These are phyloP conservation scores for Lactarius hengduanensis DNA, from an alignment of 768 basidiomycete species.

Conservation along the genomic window DNA sequence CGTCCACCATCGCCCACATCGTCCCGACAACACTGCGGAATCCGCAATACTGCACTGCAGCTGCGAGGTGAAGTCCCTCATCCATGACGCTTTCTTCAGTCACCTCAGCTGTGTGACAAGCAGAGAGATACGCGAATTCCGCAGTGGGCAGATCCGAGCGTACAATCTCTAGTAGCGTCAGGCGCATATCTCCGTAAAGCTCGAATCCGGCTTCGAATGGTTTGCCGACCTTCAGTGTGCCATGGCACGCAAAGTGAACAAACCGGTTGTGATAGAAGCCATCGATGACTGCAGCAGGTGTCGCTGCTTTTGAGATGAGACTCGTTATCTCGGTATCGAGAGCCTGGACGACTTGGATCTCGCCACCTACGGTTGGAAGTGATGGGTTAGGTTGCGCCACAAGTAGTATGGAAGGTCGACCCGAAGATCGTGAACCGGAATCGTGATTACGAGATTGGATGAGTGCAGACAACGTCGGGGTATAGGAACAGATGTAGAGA, in stretches of 20 bases:
- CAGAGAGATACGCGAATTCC: not conserved
- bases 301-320: not conserved
- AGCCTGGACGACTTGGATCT: not conserved
- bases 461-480: not conserved
- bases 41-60: not conserved
- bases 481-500: not conserved
- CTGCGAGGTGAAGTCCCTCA: not conserved
- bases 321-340: not conserved
- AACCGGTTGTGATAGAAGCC: not conserved
- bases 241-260: not conserved
- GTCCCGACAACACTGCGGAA: not conserved
- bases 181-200: not conserved
- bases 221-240: not conserved
- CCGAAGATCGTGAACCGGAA: not conserved
- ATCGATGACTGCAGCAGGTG: not conserved
- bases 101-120: not conserved
- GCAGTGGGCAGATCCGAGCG: too few species aligned
- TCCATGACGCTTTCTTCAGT: too few species aligned
- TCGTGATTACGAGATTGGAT: not conserved
- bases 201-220: not conserved
- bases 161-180: too few species aligned
- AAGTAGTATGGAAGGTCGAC: not conserved
- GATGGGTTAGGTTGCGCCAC: not conserved
- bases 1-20: constrained; percentile 5
- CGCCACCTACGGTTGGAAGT: not conserved